phyloP scores from a whole-genome alignment of 2,329 filamentous ascomycete genomes.

The Clarireedia hainanense region DNA sequence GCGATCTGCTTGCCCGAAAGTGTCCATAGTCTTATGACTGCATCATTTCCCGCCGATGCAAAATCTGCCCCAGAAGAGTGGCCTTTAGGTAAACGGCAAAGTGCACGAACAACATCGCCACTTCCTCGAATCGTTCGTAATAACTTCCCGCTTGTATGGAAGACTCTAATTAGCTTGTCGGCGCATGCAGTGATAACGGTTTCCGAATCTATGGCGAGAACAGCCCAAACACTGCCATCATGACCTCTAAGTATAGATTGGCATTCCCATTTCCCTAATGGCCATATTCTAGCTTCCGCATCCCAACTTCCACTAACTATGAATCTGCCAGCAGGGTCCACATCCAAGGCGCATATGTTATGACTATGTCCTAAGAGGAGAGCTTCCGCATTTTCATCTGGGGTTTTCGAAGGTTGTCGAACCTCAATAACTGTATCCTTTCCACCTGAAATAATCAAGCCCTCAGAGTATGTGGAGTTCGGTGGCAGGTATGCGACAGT shows the following conservation, averaged over 20 bases:
- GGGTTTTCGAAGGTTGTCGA: conserved; percentile 57
- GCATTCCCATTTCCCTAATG: conserved; percentile 75
- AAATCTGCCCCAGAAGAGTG: conserved; percentile 85
- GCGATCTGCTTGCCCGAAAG: conserved; percentile 68
- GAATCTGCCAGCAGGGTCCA: conserved; percentile 61
- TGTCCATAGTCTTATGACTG: conserved; percentile 80
- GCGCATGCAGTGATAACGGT: conserved; percentile 88
- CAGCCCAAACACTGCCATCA: conserved; percentile 81
- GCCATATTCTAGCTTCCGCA: conserved; percentile 78
- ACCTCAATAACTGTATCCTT: conserved; percentile 92
- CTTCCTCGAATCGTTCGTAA: conserved; percentile 60
- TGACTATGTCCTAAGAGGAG: conserved; percentile 78
- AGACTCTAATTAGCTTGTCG: conserved; percentile 83
- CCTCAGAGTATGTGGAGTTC: conserved; percentile 58
- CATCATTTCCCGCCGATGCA: conserved; percentile 90
- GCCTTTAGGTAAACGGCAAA: conserved; percentile 68
- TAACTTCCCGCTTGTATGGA: conserved; percentile 57
- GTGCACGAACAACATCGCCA: conserved; percentile 77
- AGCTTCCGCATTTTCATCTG: conserved; percentile 73
- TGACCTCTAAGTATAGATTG: conserved; percentile 67
- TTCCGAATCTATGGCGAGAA: conserved; percentile 70
- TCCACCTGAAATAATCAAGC: conserved; percentile 79
- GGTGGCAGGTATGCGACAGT: conserved; percentile 69
- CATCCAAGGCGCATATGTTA: conserved; percentile 83
- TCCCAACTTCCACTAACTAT: conserved; percentile 95